Conservation (phyloP, 2,329 filamentous ascomycete species). For the Dothistroma pini region DNA sequence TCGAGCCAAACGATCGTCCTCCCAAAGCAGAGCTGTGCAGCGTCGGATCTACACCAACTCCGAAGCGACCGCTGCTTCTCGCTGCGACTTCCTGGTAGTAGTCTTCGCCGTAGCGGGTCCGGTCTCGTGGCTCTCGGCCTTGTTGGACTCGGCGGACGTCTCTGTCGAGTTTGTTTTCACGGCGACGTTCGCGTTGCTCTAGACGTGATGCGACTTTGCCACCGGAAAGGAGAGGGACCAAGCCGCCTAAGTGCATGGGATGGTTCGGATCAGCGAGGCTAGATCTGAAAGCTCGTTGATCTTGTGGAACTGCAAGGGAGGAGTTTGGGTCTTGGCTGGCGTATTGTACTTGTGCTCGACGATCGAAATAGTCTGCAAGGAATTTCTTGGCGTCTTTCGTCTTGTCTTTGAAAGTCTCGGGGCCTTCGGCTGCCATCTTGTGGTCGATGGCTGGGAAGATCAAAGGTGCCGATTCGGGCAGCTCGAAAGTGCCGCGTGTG, state of each 20-base stretch:
- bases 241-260: conserved; percentile 48
- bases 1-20: background rate
- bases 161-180: conserved; percentile 9
- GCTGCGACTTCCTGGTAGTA: conserved; percentile 15
- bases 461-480: conserved; percentile 48
- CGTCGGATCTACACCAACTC: background rate
- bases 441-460: conserved; percentile 47
- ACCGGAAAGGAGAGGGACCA: conserved; percentile 47
- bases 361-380: conserved; percentile 50
- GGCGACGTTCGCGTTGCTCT: conserved; percentile 13
- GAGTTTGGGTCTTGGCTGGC: conserved; percentile 43
- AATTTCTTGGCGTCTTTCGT: conserved; percentile 36
- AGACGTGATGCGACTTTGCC: conserved; percentile 37
- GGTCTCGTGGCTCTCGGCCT: conserved; percentile 10
- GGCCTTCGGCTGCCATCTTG: conserved; percentile 19
- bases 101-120: conserved; percentile 10
- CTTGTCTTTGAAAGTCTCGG: conserved; percentile 30
- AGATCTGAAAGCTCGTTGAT: conserved; percentile 42
- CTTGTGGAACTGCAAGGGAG: conserved; percentile 28
- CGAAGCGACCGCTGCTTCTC: background rate
- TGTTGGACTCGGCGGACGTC: conserved; percentile 13
- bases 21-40: background rate
- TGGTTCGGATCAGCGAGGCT: conserved; percentile 52
- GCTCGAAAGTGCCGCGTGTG: conserved; percentile 41
- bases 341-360: conserved; percentile 47